phyloP scores from a whole-genome alignment of 331 rosid genomes.

The Pyracantha coccinea region DNA sequence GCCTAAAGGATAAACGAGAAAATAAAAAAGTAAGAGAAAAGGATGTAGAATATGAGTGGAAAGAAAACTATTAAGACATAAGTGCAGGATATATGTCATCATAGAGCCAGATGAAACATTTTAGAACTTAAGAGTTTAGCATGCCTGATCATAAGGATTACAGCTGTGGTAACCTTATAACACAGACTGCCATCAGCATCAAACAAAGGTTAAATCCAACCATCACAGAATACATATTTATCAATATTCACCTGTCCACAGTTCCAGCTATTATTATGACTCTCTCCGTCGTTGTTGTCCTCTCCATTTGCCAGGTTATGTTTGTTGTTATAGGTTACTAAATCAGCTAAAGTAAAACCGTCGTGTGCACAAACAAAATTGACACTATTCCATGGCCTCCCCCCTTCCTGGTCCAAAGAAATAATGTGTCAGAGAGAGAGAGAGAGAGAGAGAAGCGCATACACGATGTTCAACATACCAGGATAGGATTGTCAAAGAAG shows the following conservation, averaged over 20 bases:
- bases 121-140: not conserved
- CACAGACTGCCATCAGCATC: not conserved
- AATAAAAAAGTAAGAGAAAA: not conserved
- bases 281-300: constrained; percentile 91
- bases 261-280: constrained; percentile 97
- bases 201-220: not conserved
- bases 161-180: not conserved
- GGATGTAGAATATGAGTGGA: not conserved
- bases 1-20: not conserved
- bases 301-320: constrained; percentile 88
- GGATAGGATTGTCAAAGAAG: not conserved
- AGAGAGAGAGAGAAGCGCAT: not conserved
- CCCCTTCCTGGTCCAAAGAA: constrained; percentile 58
- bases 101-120: not conserved
- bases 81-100: not conserved
- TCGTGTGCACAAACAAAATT: constrained; percentile 90
- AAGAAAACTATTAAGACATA: not conserved
- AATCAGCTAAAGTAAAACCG: constrained; percentile 91
- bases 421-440: not conserved
- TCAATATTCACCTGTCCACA: constrained; percentile 70
- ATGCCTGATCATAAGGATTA: not conserved
- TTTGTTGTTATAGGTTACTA: constrained; percentile 81
- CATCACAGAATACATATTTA: not conserved
- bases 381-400: constrained; percentile 90
- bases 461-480: not conserved